These are phyloP conservation scores for Huntiella omanensis DNA, from an alignment of 2,329 filamentous ascomycete genomes.

Conservation along the genomic window DNA sequence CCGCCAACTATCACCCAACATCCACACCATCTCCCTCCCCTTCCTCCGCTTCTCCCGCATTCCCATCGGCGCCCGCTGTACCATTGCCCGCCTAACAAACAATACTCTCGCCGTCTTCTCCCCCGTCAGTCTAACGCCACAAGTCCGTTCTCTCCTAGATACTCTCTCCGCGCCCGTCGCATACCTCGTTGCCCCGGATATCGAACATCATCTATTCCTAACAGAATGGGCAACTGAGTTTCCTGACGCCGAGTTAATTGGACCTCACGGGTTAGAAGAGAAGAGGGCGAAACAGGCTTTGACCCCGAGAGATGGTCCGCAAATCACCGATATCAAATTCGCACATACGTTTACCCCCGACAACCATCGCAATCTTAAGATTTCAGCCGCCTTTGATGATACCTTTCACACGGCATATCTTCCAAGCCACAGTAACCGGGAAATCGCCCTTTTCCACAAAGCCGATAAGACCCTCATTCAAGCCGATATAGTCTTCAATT, in stretches of 20 bases:
- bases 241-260: conserved; percentile 63
- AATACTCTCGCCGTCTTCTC: conserved; percentile 79
- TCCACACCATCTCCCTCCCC: conserved; percentile 64
- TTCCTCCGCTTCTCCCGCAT: conserved; percentile 65
- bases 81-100: conserved; percentile 61
- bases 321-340: conserved; percentile 36
- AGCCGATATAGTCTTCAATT: conserved; percentile 82
- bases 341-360: conserved; percentile 46
- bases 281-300: conserved; percentile 47
- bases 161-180: conserved; percentile 50
- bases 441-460: conserved; percentile 73
- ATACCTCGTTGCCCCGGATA: conserved; percentile 75
- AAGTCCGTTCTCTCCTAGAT: conserved; percentile 44
- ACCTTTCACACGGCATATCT: conserved; percentile 83
- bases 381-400: conserved; percentile 61
- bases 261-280: conserved; percentile 63
- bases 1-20: conserved; percentile 59
- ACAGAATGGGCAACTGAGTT: conserved; percentile 67
- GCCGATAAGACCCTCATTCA: conserved; percentile 64
- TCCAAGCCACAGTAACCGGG: conserved; percentile 60
- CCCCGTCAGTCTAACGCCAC: conserved; percentile 65
- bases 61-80: conserved; percentile 73
- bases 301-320: conserved; percentile 14
- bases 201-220: conserved; percentile 90
- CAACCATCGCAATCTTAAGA: conserved; percentile 29